Percentiles rank a stretch among this genome's conserved stretches.
phyloP scores from a whole-genome alignment of 2,329 filamentous ascomycete species.

The Clonostachys byssicola region DNA sequence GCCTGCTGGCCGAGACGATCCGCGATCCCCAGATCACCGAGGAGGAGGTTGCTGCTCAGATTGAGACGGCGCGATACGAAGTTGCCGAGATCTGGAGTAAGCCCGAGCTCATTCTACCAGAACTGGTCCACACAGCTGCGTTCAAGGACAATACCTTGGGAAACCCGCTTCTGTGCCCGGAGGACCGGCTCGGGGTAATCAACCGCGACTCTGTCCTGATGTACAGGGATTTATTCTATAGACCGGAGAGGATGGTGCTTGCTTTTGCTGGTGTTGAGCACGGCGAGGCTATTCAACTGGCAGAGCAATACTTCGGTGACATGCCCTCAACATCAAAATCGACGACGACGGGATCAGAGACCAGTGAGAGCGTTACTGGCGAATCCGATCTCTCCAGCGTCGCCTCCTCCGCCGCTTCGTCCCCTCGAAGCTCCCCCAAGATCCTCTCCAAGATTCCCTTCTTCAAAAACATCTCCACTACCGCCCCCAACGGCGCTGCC shows the following conservation, averaged over 20 bases:
- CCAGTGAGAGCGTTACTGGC: constrained; percentile 33
- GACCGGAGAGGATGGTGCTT: constrained; percentile 86
- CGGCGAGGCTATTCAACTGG: constrained; percentile 69
- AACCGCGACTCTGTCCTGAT: constrained; percentile 67
- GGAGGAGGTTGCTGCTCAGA: constrained; percentile 79
- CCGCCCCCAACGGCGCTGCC: constrained; percentile 56
- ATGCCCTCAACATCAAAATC: constrained; percentile 57
- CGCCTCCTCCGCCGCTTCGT: constrained; percentile 19
- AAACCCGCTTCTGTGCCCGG: constrained; percentile 86
- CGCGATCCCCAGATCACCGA: constrained; percentile 81
- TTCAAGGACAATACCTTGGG: constrained; percentile 96
- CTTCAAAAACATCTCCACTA: constrained; percentile 81
- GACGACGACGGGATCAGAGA: constrained; percentile 55
- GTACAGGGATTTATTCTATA: constrained; percentile 81
- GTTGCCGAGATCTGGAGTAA: constrained; percentile 97
- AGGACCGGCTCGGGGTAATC: constrained; percentile 75
- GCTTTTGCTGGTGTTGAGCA: constrained; percentile 93
- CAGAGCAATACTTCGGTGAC: constrained; percentile 85
- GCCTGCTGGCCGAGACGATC: constrained; percentile 88
- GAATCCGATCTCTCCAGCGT: constrained; percentile 8
- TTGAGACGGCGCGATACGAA: constrained; percentile 91
- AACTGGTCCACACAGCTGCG: constrained; percentile 91
- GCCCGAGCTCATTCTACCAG: constrained; percentile 91
- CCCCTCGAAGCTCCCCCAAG: constrained; percentile 46
- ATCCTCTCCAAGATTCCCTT: constrained; percentile 83